phyloP scores from a whole-genome alignment of 495 filamentous ascomycete species.

The Podospora sp. region DNA sequence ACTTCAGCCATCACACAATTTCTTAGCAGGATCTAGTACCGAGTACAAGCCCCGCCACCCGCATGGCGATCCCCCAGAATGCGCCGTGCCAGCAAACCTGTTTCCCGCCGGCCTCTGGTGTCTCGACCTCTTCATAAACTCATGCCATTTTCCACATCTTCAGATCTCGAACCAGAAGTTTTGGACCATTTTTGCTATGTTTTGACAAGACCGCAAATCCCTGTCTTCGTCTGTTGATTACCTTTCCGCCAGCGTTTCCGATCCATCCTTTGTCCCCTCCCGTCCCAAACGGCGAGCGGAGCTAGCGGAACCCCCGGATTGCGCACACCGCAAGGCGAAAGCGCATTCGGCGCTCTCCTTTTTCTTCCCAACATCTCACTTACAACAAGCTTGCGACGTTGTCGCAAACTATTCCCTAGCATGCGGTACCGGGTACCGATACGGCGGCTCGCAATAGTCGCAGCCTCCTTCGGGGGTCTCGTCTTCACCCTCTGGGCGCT shows the following conservation, averaged over 20 bases:
- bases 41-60: background rate
- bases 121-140: background rate
- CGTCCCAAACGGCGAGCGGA: background rate
- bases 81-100: conserved; percentile 7
- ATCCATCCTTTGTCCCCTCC: background rate
- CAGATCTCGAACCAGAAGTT: background rate
- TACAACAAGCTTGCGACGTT: background rate
- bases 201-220: background rate
- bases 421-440: background rate
- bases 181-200: background rate
- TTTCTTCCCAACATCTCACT: background rate
- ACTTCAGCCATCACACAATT: background rate
- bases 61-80: conserved; percentile 1
- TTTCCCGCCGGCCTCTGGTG: background rate
- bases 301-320: background rate
- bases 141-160: background rate
- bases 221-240: background rate
- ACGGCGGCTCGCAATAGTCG: conserved; percentile 30
- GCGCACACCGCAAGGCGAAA: background rate
- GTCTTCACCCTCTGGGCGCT: conserved; percentile 41
- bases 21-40: background rate
- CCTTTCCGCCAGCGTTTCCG: background rate
- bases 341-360: background rate
- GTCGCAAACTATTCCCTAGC: background rate
- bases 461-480: conserved; percentile 31